phyloP scores from a whole-genome alignment of 495 filamentous ascomycete genomes.

The Friedmanniomyces endolithicus region DNA sequence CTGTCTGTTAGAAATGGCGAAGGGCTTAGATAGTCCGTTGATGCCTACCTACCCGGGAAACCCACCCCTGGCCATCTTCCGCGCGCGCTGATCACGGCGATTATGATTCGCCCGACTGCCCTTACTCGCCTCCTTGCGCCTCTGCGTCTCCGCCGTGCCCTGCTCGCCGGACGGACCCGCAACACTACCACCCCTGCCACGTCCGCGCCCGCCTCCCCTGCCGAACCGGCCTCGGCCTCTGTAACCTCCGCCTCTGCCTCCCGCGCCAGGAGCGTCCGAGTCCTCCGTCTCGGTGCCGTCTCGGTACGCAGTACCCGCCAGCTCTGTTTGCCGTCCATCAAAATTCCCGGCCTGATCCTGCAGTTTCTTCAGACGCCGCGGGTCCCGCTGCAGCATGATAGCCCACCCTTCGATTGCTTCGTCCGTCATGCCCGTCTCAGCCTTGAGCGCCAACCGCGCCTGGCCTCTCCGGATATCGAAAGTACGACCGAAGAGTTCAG shows the following conservation, averaged over 20 bases:
- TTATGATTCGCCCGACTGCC: slow-evolving; percentile 34
- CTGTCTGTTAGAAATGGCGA: neutral
- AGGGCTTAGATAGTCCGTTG: neutral
- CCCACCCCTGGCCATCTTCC: slow-evolving; percentile 35
- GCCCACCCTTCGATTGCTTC: slow-evolving; percentile 92
- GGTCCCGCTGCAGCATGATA: slow-evolving; percentile 65
- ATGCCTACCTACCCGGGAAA: slow-evolving; percentile 22
- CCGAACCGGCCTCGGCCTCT: slow-evolving; percentile 29
- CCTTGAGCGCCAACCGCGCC: slow-evolving; percentile 49
- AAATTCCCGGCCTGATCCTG: slow-evolving; percentile 45
- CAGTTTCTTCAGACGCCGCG: slow-evolving; percentile 49
- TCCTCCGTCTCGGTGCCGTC: slow-evolving; percentile 37
- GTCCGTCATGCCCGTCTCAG: slow-evolving; percentile 77
- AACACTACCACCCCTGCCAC: slow-evolving; percentile 45
- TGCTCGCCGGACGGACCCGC: slow-evolving; percentile 47
- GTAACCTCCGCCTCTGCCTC: slow-evolving; percentile 32
- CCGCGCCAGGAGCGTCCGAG: slow-evolving; percentile 28
- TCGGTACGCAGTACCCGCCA: slow-evolving; percentile 53
- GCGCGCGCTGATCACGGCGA: slow-evolving; percentile 33
- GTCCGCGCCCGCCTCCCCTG: slow-evolving; percentile 29
- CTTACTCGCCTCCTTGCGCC: slow-evolving; percentile 53
- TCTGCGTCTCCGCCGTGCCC: slow-evolving; percentile 42
- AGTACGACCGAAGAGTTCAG: slow-evolving; percentile 56
- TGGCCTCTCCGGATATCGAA: slow-evolving; percentile 51
- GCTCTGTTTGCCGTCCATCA: slow-evolving; percentile 44